Base-by-base conservation (phyloP, 129 eudicot species). In the Heracleum sosnowskyi region DNA sequence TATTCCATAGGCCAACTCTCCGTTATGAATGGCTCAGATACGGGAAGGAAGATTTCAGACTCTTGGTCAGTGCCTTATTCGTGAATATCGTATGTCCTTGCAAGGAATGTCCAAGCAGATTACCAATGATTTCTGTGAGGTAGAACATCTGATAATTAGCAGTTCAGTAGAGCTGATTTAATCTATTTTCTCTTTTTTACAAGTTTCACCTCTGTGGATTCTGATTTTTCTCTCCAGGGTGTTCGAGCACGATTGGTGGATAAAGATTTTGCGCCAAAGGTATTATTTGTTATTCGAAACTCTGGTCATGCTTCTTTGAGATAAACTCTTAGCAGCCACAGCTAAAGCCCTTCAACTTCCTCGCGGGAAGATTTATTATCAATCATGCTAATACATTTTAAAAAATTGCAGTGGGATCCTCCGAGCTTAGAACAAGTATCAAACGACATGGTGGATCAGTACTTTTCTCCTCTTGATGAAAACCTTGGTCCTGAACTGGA, bases 41-140 rank as follows among this genome's bases (percentile, higher is more conserved):
- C 84, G 97, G 42, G 97, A 94, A 91, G 98, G 98, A 74, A 87
- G 98, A 81, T 81, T 83, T 82, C 93, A 94, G 79, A 86, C 93
- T 26, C 78, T 89, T 80, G 97, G 85, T 78, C 88, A 88, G 78
- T 93, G 98, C 87, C 83, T 93, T 26, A 79, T 79, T 60, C 91
- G 98, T 68, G 98, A 93, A 81, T 93, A 89, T 62, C 91, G 95
- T 44, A 91, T 93, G 96, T 73, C 98, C 9, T 60, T 89, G 34
- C 91, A 91, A 74, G 92, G 81, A 80, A 68, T 89, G n/a, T 91
- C 86, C 2, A 81, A 85, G 29, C 78, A 86, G 76, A 86, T 93
- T 39, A 87, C 93, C 4, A 64, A 37, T 33, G 97, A 94, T 74
- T 90, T 94, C 42, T 66, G 60, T 74, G 97, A 94, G 98, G 98